Evolutionary conservation across 768 basidiomycete genomes (phyloP).

Genomic region (Mycena leptocephala): DNA sequence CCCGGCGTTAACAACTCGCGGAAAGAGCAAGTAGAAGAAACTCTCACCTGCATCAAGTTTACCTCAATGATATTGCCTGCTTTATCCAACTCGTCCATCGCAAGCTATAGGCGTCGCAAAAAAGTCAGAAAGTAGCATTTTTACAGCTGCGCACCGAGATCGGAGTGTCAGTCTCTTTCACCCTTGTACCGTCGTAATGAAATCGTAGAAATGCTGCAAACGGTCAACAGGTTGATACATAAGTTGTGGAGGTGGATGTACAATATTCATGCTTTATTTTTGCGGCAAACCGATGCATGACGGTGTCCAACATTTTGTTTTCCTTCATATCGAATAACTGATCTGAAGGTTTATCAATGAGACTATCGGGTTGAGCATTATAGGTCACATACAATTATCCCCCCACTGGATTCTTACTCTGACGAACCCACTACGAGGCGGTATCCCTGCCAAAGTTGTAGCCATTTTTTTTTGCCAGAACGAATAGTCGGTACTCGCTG

Average conservation of each 20-base stretch:
- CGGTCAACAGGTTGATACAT: not conserved
- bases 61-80: constrained; percentile 10
- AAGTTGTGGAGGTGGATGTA: not conserved
- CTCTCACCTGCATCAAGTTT: constrained; percentile 6
- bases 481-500: not conserved
- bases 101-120: not conserved
- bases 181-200: not conserved
- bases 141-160: not conserved
- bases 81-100: not conserved
- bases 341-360: not conserved
- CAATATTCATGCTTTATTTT: not conserved
- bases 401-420: not conserved
- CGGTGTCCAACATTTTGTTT: not conserved
- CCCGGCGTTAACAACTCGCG: not conserved
- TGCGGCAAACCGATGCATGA: not conserved
- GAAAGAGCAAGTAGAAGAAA: not conserved
- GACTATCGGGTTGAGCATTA: not conserved
- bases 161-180: constrained; percentile 15
- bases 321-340: not conserved
- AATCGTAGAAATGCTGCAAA: constrained; percentile 11
- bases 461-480: not conserved
- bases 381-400: not conserved
- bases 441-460: too few relatives aligned
- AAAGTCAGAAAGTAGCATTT: not conserved
- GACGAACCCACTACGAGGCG: not conserved